Base-by-base conservation (phyloP, 768 basidiomycete species). In the Porphyrellus cyaneotinctus region DNA sequence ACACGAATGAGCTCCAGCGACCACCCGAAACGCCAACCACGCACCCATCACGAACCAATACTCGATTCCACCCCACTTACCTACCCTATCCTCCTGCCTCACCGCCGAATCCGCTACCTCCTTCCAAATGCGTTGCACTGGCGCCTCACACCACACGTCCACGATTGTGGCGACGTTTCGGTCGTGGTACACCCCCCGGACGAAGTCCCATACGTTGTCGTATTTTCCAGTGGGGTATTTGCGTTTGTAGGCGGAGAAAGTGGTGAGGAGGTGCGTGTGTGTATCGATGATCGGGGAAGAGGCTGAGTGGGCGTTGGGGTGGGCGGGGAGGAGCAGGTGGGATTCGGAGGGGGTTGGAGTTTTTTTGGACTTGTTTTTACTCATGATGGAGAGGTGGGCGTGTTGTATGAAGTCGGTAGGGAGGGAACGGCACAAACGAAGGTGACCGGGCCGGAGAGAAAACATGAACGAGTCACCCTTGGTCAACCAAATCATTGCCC, bases 71-170 rank as follows among this genome's bases (percentile, higher is more conserved):
- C 76, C 79, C 90, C 89, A 91, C 38, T 75, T 73, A 1, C 63
- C 62, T 31, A 63, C 60, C 55, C 81, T 70, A 44, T 79, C 78
- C 49, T 79, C 74, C 28, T 68, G 65, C 0, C 72, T 75, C 52
- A 84, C 26, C 3, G 87, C 87, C 2, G 84, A 81, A 66, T 90
- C 85, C 1, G 90, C 90, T 39, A 88, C 73, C 54, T 85, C 85
- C 59, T 73, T 79, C 88, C 88, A 91, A 1, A 49, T 54, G 31
- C 56, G 71, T 54, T 72, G 72, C 14, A 89, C 81, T 0, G 90
- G 87, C 0, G 86, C 87, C 62, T 92, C 91, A 58, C 91, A 94
- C 86, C 88, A 94, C 3, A 94, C 91, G 58, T 94, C 91, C 7
- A 94, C 82, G 48, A 93, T 76, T 6, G 83, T 78, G 47, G 80